Evolutionary conservation across 495 filamentous ascomycete genomes (phyloP), one percentile per base, ranked within the genome.

Genomic region (Hyaloscypha hepaticicola): DNA sequence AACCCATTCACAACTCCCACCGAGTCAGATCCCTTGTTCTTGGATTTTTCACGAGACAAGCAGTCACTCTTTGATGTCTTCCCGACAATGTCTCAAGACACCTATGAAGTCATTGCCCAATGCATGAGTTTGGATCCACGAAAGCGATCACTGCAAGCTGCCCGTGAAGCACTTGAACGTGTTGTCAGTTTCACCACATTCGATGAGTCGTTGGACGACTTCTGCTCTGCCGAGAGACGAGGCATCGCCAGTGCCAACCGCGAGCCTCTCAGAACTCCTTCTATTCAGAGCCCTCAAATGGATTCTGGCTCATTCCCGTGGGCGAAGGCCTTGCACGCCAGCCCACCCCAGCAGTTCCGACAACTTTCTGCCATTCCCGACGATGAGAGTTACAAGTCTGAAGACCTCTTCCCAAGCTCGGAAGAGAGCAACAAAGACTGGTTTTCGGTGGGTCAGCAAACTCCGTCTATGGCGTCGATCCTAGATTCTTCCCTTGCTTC

Each of bases 11-110:
- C 87, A 28, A 89, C 86, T 2, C 95, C 95, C 11, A 90, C 90
- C 16, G 87, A 90, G 77, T 88, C 87, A 41, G 95, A 99, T 72
- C 87, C 91, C 41, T 78, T 99, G 31, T 99, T 94, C 74, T 79
- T 91, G 60, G 95, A 99, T 74, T 99, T 94, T 75, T 90, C 89
- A 63, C 85, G 89, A 58, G 93, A 98, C 79, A 88, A 88, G 72
- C 92, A 98, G 76, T 95, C 91, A 12, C 85, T 99, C 28, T 98
- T 98, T 77, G 95, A 99, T 76, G 92, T 98, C 72, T 99, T 99
- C 76, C 92, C 95, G 28, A 96, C 92, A 75, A 94, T 99, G 92
- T 96, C 94, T 62, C 92, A 96, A 73, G 95, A 99, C 72, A 96
- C 95, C 0, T 99, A 89, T 72, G 91, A 96, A 75, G 92, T 98